A percentile compares a stretch with the other conserved stretches of the same genome.
Evolutionary conservation across 768 basidiomycete species (phyloP).

Genomic region (Hemileccinum rubropunctum): DNA sequence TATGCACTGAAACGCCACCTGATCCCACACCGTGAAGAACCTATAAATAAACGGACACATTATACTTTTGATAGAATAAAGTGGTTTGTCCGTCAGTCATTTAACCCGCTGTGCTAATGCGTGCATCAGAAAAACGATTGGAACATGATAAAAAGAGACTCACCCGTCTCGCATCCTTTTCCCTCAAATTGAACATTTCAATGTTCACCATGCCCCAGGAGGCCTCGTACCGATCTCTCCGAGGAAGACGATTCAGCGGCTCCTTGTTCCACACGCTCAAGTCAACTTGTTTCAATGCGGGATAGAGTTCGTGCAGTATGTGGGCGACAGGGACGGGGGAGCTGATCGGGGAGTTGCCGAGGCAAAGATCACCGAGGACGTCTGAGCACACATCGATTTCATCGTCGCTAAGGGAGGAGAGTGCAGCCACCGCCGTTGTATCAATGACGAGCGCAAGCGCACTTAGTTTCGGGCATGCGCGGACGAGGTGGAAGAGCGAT

Average conservation of each 20-base stretch:
- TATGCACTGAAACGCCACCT: too few relatives aligned
- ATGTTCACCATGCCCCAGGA: constrained; percentile 20
- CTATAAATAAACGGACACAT: too few relatives aligned
- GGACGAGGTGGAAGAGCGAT: constrained; percentile 12
- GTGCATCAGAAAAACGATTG: too few relatives aligned
- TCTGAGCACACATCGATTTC: background rate
- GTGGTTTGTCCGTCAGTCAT: too few relatives aligned
- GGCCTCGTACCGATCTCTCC: constrained; percentile 11
- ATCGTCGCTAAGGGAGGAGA: background rate
- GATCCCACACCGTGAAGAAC: too few relatives aligned
- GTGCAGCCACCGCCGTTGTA: background rate
- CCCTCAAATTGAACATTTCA: constrained; percentile 4
- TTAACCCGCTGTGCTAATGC: too few relatives aligned
- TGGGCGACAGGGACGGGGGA: constrained; percentile 9
- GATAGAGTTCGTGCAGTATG: constrained; percentile 14
- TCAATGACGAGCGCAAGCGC: constrained; percentile 26
- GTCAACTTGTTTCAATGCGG: constrained; percentile 18
- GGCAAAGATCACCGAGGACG: constrained; percentile 9
- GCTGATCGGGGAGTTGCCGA: constrained; percentile 22
- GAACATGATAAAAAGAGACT: background rate
- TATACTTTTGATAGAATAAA: too few relatives aligned
- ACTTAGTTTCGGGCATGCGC: constrained; percentile 11
- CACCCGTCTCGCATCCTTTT: background rate
- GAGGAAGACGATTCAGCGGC: constrained; percentile 8
- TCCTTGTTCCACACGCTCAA: constrained; percentile 16